Evolutionary conservation across 495 filamentous ascomycete species (phyloP).

Genomic region (Acidomyces sp.): DNA sequence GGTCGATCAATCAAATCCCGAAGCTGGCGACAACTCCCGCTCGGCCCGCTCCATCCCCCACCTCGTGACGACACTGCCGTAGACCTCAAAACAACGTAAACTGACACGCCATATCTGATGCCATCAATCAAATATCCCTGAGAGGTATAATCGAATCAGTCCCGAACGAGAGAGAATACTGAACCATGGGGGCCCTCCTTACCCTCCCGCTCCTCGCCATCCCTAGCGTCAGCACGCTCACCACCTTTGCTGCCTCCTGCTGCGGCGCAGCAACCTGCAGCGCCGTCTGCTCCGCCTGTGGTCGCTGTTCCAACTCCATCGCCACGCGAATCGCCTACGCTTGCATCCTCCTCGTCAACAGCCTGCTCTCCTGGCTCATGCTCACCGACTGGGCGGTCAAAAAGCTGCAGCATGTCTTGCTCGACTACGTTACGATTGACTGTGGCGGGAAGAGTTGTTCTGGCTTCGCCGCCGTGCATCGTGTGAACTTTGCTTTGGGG

Average conservation of each 20-base stretch:
- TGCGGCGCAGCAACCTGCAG: slow-evolving; percentile 82
- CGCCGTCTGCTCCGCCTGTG: slow-evolving; percentile 84
- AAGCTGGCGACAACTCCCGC: too few relatives aligned
- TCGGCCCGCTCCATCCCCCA: too few relatives aligned
- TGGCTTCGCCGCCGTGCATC: slow-evolving; percentile 89
- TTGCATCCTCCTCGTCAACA: slow-evolving; percentile 89
- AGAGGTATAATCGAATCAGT: too few relatives aligned
- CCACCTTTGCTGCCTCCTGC: slow-evolving; percentile 68
- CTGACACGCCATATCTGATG: too few relatives aligned
- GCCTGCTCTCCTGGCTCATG: slow-evolving; percentile 95
- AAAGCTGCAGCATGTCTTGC: slow-evolving; percentile 75
- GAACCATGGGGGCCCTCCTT: slow-evolving; percentile 81
- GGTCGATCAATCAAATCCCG: too few relatives aligned
- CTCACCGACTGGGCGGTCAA: slow-evolving; percentile 97
- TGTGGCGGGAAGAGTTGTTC: slow-evolving; percentile 86
- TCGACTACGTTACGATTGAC: slow-evolving; percentile 88
- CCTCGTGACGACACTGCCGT: too few relatives aligned
- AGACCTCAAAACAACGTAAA: too few relatives aligned
- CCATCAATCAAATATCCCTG: too few relatives aligned
- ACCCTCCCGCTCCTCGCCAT: slow-evolving; percentile 80
- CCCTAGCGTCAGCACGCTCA: slow-evolving; percentile 71
- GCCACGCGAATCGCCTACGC: slow-evolving; percentile 96
- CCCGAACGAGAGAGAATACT: too few relatives aligned
- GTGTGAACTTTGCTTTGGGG: slow-evolving; percentile 94
- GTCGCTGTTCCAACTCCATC: slow-evolving; percentile 92